Percentiles rank a stretch among this genome's conserved stretches.
phyloP scores from a whole-genome alignment of 768 basidiomycete species.

The Fomitopsis serialis region DNA sequence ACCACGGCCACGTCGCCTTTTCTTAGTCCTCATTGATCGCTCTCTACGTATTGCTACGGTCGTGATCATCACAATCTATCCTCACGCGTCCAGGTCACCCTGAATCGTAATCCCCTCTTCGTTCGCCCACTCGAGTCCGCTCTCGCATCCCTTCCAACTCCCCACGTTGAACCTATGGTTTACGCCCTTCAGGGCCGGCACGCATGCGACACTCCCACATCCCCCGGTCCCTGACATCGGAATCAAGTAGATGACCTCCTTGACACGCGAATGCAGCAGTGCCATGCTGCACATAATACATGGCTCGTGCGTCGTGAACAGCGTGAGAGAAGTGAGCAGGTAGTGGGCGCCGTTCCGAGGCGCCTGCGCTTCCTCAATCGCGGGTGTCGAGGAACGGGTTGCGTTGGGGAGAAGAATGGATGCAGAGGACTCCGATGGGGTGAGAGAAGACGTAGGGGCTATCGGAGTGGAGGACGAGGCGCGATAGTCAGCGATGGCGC shows the following conservation, averaged over 20 bases:
- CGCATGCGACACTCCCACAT: constrained; percentile 69
- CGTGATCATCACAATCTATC: too few species aligned
- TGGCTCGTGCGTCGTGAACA: constrained; percentile 94
- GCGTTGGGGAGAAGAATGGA: constrained; percentile 1
- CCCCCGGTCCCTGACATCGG: constrained; percentile 81
- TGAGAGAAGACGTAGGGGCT: constrained; percentile 2
- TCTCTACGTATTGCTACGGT: too few species aligned
- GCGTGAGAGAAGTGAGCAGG: constrained; percentile 74
- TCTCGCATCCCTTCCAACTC: constrained; percentile 46
- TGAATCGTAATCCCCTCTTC: constrained; percentile 3
- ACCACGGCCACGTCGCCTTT: too few species aligned
- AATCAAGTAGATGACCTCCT: constrained; percentile 71
- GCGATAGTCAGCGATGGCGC: constrained; percentile 56
- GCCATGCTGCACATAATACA: constrained; percentile 99
- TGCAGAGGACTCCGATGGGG: not conserved
- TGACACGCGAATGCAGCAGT: constrained; percentile 89
- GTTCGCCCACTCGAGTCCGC: constrained; percentile 1
- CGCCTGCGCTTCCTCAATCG: not conserved
- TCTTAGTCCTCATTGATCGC: too few species aligned
- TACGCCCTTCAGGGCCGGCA: constrained; percentile 78
- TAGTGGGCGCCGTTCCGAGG: constrained; percentile 69
- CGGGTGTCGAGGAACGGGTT: not conserved
- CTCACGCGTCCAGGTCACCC: constrained; percentile 7
- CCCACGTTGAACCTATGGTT: constrained; percentile 85
- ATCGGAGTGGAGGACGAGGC: constrained; percentile 18